These are phyloP conservation scores for Cladophialophora yegresii DNA, from an alignment of 2,329 filamentous ascomycete genomes.

Conservation along the genomic window DNA sequence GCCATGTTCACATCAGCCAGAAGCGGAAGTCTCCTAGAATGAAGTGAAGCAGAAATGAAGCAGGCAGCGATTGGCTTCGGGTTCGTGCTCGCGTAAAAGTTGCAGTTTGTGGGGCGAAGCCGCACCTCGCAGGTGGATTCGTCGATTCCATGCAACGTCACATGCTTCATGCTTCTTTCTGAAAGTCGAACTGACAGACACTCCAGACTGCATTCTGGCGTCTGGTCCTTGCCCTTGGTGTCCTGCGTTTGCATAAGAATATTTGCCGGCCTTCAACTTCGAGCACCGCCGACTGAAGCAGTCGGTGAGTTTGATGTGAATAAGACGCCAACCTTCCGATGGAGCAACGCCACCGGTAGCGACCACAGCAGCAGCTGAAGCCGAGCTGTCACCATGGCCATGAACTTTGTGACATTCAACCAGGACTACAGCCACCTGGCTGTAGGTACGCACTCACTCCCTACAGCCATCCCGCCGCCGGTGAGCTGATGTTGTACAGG, in stretches of 20 bases:
- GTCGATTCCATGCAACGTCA: neutral
- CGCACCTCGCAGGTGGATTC: neutral
- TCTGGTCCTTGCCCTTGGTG: neutral
- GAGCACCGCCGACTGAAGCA: neutral
- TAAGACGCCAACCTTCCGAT: constrained; percentile 13
- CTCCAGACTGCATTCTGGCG: neutral
- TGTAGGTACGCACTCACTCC: constrained; percentile 65
- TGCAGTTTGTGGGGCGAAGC: neutral
- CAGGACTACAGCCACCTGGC: constrained; percentile 97
- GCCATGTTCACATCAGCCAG: neutral
- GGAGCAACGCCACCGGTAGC: constrained; percentile 20
- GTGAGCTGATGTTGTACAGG: constrained; percentile 54
- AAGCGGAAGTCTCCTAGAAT: neutral
- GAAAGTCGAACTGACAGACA: neutral
- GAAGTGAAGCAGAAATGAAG: neutral
- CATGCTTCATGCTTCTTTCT: neutral
- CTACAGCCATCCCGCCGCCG: constrained; percentile 2
- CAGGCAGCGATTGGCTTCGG: neutral
- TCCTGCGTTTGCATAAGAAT: neutral
- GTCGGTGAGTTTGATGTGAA: neutral
- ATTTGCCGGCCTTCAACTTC: neutral
- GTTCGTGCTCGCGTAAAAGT: neutral
- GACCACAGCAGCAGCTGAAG: constrained; percentile 20
- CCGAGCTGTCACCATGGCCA: constrained; percentile 59
- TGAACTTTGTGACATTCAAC: constrained; percentile 99